Evolutionary conservation across 306 rosid genomes (phyloP).

Genomic region (Corylus americana): DNA sequence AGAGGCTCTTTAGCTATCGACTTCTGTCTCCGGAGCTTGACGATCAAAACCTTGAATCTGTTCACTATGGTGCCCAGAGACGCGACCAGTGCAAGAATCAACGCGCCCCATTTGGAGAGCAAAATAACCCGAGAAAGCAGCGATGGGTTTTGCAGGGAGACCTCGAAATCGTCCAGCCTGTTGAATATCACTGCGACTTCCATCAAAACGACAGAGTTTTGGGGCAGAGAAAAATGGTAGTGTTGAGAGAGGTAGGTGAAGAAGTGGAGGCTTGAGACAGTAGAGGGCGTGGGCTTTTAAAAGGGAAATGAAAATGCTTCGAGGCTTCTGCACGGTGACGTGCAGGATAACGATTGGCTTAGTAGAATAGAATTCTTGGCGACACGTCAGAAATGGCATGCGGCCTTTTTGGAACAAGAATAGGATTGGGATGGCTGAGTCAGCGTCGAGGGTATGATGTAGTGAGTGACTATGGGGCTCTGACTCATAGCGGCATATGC

Average conservation of each 20-base stretch:
- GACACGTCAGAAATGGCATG: conserved; percentile 32
- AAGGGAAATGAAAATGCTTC: not conserved
- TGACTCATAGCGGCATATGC: not conserved
- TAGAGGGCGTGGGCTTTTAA: conserved; percentile 13
- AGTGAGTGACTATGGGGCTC: not conserved
- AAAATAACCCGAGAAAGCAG: conserved; percentile 37
- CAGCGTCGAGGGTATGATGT: not conserved
- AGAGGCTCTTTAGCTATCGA: conserved; percentile 36
- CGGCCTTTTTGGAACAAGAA: not conserved
- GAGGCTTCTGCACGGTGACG: not conserved
- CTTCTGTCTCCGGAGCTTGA: conserved; percentile 19
- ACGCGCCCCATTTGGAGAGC: conserved; percentile 55
- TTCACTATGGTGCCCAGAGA: conserved; percentile 54
- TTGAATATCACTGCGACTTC: conserved; percentile 45
- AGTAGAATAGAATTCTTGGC: conserved; percentile 10
- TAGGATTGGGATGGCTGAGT: conserved; percentile 11
- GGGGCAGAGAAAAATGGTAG: not conserved
- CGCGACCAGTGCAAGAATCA: conserved; percentile 61
- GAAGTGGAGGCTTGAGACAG: not conserved
- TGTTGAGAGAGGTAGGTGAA: not conserved
- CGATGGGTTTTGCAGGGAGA: conserved; percentile 36
- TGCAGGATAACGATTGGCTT: conserved; percentile 28
- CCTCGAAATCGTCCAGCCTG: conserved; percentile 44
- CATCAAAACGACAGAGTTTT: conserved; percentile 29
- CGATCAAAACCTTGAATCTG: conserved; percentile 44